Base-by-base conservation (phyloP, 2,329 filamentous ascomycete species). In the Xylariales sp. region DNA sequence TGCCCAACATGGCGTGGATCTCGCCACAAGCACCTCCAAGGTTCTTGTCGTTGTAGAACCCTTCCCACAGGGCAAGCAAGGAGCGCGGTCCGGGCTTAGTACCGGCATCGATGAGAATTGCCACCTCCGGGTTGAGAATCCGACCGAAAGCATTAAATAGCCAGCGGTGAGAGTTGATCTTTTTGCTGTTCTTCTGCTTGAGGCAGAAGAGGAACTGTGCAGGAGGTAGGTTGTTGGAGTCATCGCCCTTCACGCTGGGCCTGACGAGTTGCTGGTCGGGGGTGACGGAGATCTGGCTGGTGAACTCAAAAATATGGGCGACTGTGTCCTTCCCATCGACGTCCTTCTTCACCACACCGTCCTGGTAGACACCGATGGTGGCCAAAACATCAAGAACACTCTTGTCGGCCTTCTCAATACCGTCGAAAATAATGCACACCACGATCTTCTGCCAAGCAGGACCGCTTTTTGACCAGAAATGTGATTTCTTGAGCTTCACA, bases 401-500 rank as follows among this genome's bases (percentile, higher is more conserved):
- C 74, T 97, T 97, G 76, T 98, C 91, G 50, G 88, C 91, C 65
- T 94, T 93, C 53, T 96, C 91, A 55, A 98, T 94, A 76, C 93
- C 93, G 62, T 98, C 93, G 55, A 97, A 97, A 47, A 98, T 88
- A 49, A 97, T 70, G 63, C 87, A 94, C 43, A 97, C 93, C 21
- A 97, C 93, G 58, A 98, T 97, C 72, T 98, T 98, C 63, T 98
- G 93, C 93, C 93, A 98, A 40, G 93, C 93, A 7, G 93, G 93
- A 40, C 93, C 93, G 54, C 93, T 93, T 70, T 95, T 95, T 72
- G 96, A 96, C 93, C 93, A 98, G 72, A 98, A 98, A 54, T 94
- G 91, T 21, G 93, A 96, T 69, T 95, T 96, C 70, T 97, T 97
- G 47, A 97, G 75, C 67, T 96, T 97, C 56, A 97, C 91, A 59